Conservation (phyloP, 2,329 filamentous ascomycete species). For the Blastomyces emzantsi region DNA sequence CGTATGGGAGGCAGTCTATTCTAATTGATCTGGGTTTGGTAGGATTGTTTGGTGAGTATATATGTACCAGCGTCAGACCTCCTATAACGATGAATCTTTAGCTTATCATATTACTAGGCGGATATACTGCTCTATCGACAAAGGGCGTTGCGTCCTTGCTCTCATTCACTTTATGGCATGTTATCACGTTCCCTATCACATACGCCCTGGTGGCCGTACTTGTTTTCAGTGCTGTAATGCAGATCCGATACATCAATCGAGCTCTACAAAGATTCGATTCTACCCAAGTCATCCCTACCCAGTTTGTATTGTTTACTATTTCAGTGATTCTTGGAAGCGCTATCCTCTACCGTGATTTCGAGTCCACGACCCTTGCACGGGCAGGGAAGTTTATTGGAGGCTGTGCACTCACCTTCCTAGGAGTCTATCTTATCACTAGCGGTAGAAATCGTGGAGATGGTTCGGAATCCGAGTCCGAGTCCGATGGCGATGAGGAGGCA, state of each 20-base stretch:
- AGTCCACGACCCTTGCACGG: constrained; percentile 64
- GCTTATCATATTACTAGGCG: constrained; percentile 46
- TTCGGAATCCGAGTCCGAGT: constrained; percentile 53
- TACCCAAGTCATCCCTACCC: constrained; percentile 94
- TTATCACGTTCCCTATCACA: constrained; percentile 84
- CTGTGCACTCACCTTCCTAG: constrained; percentile 85
- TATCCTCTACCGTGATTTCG: constrained; percentile 88
- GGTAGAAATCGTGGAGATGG: constrained; percentile 55
- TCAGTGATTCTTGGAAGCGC: constrained; percentile 93
- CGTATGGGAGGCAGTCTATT: constrained; percentile 77
- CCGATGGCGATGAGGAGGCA: constrained; percentile 47
- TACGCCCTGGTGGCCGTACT: constrained; percentile 77
- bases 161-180: constrained; percentile 79
- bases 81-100: constrained; percentile 12
- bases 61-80: constrained; percentile 2
- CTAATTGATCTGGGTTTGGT: constrained; percentile 90
- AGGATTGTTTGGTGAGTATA: constrained; percentile 70
- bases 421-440: constrained; percentile 95
- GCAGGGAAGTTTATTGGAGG: constrained; percentile 81
- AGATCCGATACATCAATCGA: constrained; percentile 92
- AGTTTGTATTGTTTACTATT: constrained; percentile 94
- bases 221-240: constrained; percentile 79
- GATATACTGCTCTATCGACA: constrained; percentile 92
- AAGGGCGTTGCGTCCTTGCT: constrained; percentile 95
- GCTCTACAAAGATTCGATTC: constrained; percentile 89